A percentile compares a stretch with the other conserved stretches of the same genome.
Conservation (phyloP, 805 yeast species). For the Jamesozyma lodderae region DNA sequence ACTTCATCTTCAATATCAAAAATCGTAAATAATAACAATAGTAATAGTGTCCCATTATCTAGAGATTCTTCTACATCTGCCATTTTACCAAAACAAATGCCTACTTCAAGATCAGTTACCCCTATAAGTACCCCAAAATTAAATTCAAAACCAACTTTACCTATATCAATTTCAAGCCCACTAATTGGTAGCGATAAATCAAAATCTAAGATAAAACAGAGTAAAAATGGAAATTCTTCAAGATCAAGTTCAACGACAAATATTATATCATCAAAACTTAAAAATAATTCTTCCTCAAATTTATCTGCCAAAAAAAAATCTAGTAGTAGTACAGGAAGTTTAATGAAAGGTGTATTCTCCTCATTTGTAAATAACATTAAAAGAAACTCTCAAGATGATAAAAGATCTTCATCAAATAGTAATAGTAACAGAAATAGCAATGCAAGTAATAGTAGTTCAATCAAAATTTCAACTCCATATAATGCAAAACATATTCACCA, state of each 20-base stretch:
- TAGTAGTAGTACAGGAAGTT: constrained; percentile 13
- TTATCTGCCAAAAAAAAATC: constrained; percentile 2
- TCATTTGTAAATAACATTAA: constrained; percentile 35
- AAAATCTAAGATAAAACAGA: not conserved
- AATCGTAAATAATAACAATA: not conserved
- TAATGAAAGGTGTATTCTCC: constrained; percentile 52
- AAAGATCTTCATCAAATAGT: constrained; percentile 12
- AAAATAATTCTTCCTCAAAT: not conserved
- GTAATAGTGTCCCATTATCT: not conserved
- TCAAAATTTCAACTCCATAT: constrained; percentile 78
- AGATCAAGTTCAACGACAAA: not conserved
- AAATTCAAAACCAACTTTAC: not conserved
- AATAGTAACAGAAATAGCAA: no score
- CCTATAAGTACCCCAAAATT: not conserved
- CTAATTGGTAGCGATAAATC: not conserved
- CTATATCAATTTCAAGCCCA: not conserved
- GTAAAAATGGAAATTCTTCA: not conserved
- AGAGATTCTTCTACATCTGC: not conserved
- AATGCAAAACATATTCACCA: constrained; percentile 87
- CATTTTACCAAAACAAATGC: not conserved
- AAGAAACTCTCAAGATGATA: constrained; percentile 31
- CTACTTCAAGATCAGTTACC: not conserved
- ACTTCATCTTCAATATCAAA: not conserved
- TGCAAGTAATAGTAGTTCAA: constrained; percentile 7
- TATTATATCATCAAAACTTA: not conserved